phyloP scores from a whole-genome alignment of 495 filamentous ascomycete genomes.

The Chaetomium cochliodes region DNA sequence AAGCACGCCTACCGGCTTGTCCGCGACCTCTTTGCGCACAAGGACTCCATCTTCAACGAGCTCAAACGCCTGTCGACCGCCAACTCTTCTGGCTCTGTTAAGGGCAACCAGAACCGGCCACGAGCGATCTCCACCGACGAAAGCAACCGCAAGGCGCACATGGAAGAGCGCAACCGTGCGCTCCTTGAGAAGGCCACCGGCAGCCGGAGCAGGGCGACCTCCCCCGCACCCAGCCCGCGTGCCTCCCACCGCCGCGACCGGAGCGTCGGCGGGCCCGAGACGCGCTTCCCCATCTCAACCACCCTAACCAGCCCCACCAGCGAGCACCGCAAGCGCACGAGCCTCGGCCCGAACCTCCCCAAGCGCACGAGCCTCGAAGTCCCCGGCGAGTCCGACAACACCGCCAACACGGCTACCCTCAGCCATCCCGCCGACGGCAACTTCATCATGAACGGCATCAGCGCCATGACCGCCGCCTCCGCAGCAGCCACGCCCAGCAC shows the following conservation, averaged over 20 bases:
- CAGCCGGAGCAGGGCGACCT: slow-evolving; percentile 66
- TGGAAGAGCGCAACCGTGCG: slow-evolving; percentile 86
- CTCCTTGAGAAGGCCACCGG: slow-evolving; percentile 62
- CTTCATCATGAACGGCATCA: slow-evolving; percentile 38
- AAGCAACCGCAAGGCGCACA: slow-evolving; percentile 87
- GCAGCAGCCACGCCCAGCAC: slow-evolving; percentile 31
- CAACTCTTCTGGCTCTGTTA: slow-evolving; percentile 51
- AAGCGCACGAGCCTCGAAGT: slow-evolving; percentile 50
- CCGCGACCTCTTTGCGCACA: slow-evolving; percentile 89
- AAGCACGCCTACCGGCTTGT: slow-evolving; percentile 89
- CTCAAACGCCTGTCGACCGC: slow-evolving; percentile 84
- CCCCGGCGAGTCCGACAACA: slow-evolving; percentile 36
- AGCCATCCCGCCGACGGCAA: slow-evolving; percentile 45
- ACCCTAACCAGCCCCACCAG: slow-evolving; percentile 57
- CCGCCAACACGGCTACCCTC: slow-evolving; percentile 30
- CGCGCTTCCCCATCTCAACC: slow-evolving; percentile 81
- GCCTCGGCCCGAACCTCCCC: slow-evolving; percentile 39
- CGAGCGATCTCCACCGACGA: slow-evolving; percentile 94
- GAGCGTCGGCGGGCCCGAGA: slow-evolving; percentile 74
- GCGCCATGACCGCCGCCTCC: slow-evolving; percentile 29
- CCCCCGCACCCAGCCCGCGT: slow-evolving; percentile 64
- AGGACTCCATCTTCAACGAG: slow-evolving; percentile 92
- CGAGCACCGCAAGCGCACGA: slow-evolving; percentile 38
- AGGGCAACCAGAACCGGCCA: slow-evolving; percentile 57
- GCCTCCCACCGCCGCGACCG: slow-evolving; percentile 67